phyloP scores from a whole-genome alignment of 1,284 basidiomycete genomes.

The Papiliotrema flavescens region DNA sequence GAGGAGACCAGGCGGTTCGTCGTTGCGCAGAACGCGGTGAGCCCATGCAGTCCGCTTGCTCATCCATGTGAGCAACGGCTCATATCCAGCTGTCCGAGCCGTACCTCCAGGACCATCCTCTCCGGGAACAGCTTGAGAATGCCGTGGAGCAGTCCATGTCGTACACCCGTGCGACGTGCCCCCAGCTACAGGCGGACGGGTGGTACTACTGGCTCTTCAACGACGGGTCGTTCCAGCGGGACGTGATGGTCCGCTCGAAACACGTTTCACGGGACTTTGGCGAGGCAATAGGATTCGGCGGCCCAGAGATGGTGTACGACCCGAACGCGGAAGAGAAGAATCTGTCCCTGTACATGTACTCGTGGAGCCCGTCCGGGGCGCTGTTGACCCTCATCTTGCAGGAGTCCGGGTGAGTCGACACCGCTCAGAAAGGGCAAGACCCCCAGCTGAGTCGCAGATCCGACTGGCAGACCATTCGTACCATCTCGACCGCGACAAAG shows the following conservation, averaged over 20 bases:
- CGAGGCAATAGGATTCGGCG: slow-evolving; percentile 1
- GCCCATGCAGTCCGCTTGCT: neutral
- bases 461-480: slow-evolving; percentile 19
- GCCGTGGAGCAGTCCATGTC: slow-evolving; percentile 10
- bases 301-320: slow-evolving; percentile 16
- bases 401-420: slow-evolving; percentile 4
- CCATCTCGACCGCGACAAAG: slow-evolving; percentile 12
- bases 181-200: slow-evolving; percentile 13
- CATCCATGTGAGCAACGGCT: neutral
- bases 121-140: slow-evolving; percentile 10
- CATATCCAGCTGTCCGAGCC: slow-evolving; percentile 12
- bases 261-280: slow-evolving; percentile 12
- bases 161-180: slow-evolving; percentile 11
- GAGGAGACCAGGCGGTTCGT: slow-evolving; percentile 10
- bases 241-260: slow-evolving; percentile 16
- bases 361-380: slow-evolving; percentile 8
- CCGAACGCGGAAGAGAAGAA: slow-evolving; percentile 13
- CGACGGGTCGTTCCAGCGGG: slow-evolving; percentile 11
- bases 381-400: slow-evolving; percentile 1
- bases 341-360: slow-evolving; percentile 14
- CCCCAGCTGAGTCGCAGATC: slow-evolving; percentile 5
- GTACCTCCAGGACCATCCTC: slow-evolving; percentile 7
- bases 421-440: slow-evolving; percentile 11
- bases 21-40: slow-evolving; percentile 12
- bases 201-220: slow-evolving; percentile 21